phyloP scores from a whole-genome alignment of 768 basidiomycete species.

The Mrakia frigida region DNA sequence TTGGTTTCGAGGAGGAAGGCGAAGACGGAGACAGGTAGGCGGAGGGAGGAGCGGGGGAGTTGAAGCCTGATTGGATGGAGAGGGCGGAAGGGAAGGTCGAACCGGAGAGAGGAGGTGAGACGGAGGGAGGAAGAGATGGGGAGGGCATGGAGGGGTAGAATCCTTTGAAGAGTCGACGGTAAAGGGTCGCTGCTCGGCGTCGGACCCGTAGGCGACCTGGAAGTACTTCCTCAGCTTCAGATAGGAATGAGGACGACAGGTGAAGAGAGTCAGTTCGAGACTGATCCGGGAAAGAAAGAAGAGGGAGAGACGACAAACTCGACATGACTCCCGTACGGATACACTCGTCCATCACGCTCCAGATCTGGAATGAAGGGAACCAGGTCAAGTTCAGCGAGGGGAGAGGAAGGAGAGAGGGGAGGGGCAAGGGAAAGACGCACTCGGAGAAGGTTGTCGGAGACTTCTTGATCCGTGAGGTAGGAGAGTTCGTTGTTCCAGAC shows the following conservation, averaged over 20 bases:
- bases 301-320: not conserved
- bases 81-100: not conserved
- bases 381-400: not conserved
- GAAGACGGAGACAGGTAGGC: not conserved
- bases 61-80: conserved; percentile 17
- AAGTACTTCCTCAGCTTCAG: conserved; percentile 59
- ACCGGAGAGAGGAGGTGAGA: conserved; percentile 10
- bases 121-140: not conserved
- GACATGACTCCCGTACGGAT: conserved; percentile 79
- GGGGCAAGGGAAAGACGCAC: not conserved
- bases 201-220: conserved; percentile 78
- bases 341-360: conserved; percentile 88
- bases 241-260: not conserved
- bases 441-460: conserved; percentile 25
- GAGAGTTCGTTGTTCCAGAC: conserved; percentile 86
- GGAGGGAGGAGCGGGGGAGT: not conserved
- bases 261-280: not conserved
- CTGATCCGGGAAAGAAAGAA: not conserved
- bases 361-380: conserved; percentile 57
- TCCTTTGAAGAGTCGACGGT: conserved; percentile 74
- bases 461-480: conserved; percentile 65
- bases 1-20: not conserved
- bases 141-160: conserved; percentile 34
- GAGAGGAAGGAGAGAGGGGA: not conserved
- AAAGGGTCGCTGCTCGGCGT: conserved; percentile 80